Conservation (phyloP, 164 flowering plant genomes). For the Santalum album region DNA sequence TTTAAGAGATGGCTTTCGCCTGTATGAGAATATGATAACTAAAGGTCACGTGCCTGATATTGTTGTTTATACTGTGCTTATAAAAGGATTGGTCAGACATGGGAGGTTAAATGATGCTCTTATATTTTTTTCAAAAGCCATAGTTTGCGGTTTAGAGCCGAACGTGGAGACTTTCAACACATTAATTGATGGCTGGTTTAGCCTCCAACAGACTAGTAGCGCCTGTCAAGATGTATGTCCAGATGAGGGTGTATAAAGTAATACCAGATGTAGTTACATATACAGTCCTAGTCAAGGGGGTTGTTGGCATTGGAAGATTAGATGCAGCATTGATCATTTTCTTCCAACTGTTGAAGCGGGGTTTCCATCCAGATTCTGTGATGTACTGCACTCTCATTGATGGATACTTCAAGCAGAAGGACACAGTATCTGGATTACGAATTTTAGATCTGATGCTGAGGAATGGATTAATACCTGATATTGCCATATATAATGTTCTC, state of each 20-base stretch:
- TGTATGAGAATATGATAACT: constrained; percentile 23
- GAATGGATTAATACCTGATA: constrained; percentile 32
- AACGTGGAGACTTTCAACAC: constrained; percentile 26
- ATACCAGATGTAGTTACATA: constrained; percentile 36
- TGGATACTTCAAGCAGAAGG: constrained; percentile 30
- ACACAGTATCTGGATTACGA: constrained; percentile 16
- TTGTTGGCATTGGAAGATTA: constrained; percentile 16
- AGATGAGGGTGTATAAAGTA: constrained; percentile 17
- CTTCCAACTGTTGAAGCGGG: constrained; percentile 41
- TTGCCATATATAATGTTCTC: constrained; percentile 36
- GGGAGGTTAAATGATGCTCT: constrained; percentile 37
- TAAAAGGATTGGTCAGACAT: constrained; percentile 38
- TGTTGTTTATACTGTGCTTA: constrained; percentile 23
- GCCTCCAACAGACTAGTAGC: constrained; percentile 16
- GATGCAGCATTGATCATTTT: constrained; percentile 27
- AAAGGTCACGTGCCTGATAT: constrained; percentile 31
- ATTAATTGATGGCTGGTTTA: constrained; percentile 44
- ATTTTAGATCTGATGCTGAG: constrained; percentile 27
- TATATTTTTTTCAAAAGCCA: constrained; percentile 29
- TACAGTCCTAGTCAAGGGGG: constrained; percentile 27
- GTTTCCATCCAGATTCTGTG: constrained; percentile 29
- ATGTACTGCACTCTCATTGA: constrained; percentile 37
- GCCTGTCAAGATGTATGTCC: constrained; percentile 25
- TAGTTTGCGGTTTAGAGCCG: constrained; percentile 20
- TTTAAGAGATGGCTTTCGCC: constrained; percentile 27